Base-by-base conservation (phyloP, 2,329 filamentous ascomycete genomes). In the Ascochyta clinopodiicola region DNA sequence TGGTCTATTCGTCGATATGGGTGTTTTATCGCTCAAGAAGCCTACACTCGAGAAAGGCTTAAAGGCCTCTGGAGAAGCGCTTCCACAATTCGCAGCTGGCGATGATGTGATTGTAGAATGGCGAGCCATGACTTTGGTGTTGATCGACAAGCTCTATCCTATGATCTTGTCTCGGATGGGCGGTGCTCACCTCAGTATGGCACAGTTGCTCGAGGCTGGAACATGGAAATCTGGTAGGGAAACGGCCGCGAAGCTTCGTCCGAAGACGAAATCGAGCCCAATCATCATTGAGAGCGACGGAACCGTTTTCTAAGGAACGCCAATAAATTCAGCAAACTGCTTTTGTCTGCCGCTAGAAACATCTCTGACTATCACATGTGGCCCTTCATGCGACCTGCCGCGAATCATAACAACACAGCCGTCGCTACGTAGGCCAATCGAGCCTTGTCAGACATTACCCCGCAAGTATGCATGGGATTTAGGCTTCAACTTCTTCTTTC, bases 131-230 rank as follows among this genome's bases (percentile, higher is more conserved):
- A 92, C 89, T 0, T 84, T 92, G 3, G 88, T 88, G 3, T 86
- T 91, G 66, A 75, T 92, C 32, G 89, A 92, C 70, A 83, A 88
- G 62, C 78, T 92, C 22, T 80, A 89, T 22, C 79, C 80, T 1
- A 85, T 90, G 58, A 88, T 91, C 59, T 73, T 96, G 50, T 85
- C 84, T 55, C 78, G 96, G 9, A 82, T 82, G 15, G 89, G 88
- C 2, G 80, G 86, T 31, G 86, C 93, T 60, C 80, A 81, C 55
- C 77, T 98, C 72, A 90, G 82, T 24, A 78, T 98, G 66, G 87
- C 92, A 12, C 94, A 98, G 76, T 84, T 98, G 78, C 81, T 98
- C 9, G 94, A 98, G 76, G 94, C 93, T 6, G 94, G 94, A 31
- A 96, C 91, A 69, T 98, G 94, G 93, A 97, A 97, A 87, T 60